Evolutionary conservation across 1,284 basidiomycete species (phyloP), one percentile per base, ranked within the genome.

Genomic region (Coniferiporia sulphurascens): DNA sequence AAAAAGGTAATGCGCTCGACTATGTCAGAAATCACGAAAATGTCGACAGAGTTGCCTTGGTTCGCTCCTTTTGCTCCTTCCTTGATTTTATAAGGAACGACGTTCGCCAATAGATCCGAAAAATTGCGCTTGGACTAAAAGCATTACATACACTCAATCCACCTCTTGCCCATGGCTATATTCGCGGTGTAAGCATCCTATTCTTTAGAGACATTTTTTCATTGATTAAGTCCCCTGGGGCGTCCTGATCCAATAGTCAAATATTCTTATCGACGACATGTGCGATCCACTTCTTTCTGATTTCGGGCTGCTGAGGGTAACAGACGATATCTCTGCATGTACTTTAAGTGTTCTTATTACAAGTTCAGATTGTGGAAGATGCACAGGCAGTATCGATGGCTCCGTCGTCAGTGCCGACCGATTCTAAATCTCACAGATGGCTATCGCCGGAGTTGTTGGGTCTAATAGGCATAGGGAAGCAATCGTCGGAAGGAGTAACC

Each of bases 251-350:
- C n/a, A 79, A 12, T 50, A 84, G 82, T 72, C 72, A 34, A 85
- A 82, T 62, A 74, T 85, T n/a, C 71, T 81, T 21, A 76, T 85
- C 32, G 69, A 78, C 64, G 67, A 70, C n/a, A 56, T 66, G 38
- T 79, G 80, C 0, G 69, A 73, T 19, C 80, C 83, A 21, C 71
- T 81, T 12, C 70, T 85, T 32, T 75, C 83, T 4, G 83, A 85
- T 64, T 84, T 84, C 65, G 82, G 83, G n/a, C 72, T 85, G 59
- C 66, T 27, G 34, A 49, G 43, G 46, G 55, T 56, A 41, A 35
- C n/a, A n/a, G n/a, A n/a, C n/a, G 27, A 36, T 45, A 10, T n/a
- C 8, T 5, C 55, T 19, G 10, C 22, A 22, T 27, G 2, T 38
- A 4, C n/a, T 38, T 4, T 1, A 13, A n/a, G 3, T 36, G 12